phyloP scores from a whole-genome alignment of 768 basidiomycete species.

The Suillus alpinus region DNA sequence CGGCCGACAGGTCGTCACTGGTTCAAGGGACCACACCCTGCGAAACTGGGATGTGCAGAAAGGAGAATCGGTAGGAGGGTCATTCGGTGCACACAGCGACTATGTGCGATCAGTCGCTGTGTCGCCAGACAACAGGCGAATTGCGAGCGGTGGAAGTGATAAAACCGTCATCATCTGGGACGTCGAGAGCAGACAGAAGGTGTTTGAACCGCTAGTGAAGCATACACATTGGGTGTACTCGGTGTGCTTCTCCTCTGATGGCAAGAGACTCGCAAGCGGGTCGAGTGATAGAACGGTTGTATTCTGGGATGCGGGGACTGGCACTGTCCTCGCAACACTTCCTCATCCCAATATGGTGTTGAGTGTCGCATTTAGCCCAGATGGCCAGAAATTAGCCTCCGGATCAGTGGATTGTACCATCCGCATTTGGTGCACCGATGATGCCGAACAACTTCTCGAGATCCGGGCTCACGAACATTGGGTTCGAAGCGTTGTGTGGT shows the following conservation, averaged over 20 bases:
- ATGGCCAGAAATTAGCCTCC: background rate
- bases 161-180: slow-evolving; percentile 26
- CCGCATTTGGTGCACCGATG: background rate
- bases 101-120: slow-evolving; percentile 26
- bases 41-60: slow-evolving; percentile 7
- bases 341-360: background rate
- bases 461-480: background rate
- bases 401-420: background rate
- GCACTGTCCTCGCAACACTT: background rate
- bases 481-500: background rate
- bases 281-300: background rate
- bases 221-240: slow-evolving; percentile 25
- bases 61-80: slow-evolving; percentile 1
- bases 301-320: slow-evolving; percentile 7
- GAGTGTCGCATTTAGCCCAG: background rate
- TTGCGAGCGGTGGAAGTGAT: slow-evolving; percentile 27
- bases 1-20: slow-evolving; percentile 20
- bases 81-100: slow-evolving; percentile 21
- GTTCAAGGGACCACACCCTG: slow-evolving; percentile 25
- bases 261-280: background rate
- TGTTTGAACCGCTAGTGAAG: slow-evolving; percentile 23
- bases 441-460: background rate
- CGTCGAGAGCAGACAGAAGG: slow-evolving; percentile 17
- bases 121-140: slow-evolving; percentile 21
- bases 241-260: slow-evolving; percentile 5